phyloP scores from a whole-genome alignment of 2,329 filamentous ascomycete species.

The Clathrospora elynae region DNA sequence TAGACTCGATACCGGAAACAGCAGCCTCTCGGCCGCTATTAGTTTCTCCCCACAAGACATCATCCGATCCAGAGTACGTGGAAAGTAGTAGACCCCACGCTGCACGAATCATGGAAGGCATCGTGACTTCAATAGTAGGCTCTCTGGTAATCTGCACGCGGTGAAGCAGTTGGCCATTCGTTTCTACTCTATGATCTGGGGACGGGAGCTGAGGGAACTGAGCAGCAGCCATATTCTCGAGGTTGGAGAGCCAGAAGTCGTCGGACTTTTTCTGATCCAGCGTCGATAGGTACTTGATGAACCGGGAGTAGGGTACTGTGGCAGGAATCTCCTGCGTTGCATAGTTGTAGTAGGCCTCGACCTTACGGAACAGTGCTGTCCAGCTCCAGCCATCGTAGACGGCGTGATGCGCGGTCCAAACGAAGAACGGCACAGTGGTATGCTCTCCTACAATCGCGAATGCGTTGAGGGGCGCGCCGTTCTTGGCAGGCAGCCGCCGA shows the following conservation, averaged over 20 bases:
- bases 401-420: slow-evolving; percentile 47
- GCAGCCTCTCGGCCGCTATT: slow-evolving; percentile 45
- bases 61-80: slow-evolving; percentile 54
- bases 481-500: slow-evolving; percentile 34
- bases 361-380: slow-evolving; percentile 33
- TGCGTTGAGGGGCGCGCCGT: slow-evolving; percentile 33
- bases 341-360: slow-evolving; percentile 32
- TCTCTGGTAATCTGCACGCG: slow-evolving; percentile 24
- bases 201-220: slow-evolving; percentile 42
- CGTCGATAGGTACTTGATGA: slow-evolving; percentile 39
- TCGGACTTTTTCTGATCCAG: slow-evolving; percentile 35
- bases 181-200: slow-evolving; percentile 39
- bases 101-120: slow-evolving; percentile 49
- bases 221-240: slow-evolving; percentile 35
- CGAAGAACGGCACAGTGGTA: slow-evolving; percentile 29
- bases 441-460: slow-evolving; percentile 17
- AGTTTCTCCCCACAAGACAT: slow-evolving; percentile 56
- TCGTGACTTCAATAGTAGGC: slow-evolving; percentile 35
- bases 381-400: slow-evolving; percentile 47
- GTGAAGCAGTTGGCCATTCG: slow-evolving; percentile 34
- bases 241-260: slow-evolving; percentile 36
- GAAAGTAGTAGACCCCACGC: slow-evolving; percentile 55
- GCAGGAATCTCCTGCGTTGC: slow-evolving; percentile 6
- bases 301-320: slow-evolving; percentile 38
- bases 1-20: slow-evolving; percentile 44